These are phyloP conservation scores for Pseudocercospora eumusae DNA, from an alignment of 2,329 filamentous ascomycete species.

Conservation along the genomic window DNA sequence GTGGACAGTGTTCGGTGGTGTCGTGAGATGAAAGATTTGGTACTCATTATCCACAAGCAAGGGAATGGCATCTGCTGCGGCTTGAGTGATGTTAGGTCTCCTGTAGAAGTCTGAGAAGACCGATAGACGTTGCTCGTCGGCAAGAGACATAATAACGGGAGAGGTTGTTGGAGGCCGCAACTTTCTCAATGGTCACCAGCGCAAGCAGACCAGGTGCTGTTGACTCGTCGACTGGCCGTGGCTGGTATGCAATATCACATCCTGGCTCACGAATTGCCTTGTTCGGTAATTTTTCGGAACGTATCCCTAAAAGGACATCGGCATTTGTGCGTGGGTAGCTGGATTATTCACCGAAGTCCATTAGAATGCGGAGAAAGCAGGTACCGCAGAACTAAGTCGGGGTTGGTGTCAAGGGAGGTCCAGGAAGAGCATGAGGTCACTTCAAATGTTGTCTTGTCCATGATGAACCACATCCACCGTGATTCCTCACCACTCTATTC, in stretches of 20 bases:
- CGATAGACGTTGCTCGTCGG: neutral
- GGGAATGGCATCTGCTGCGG: neutral
- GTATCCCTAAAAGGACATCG: neutral
- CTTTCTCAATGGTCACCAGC: neutral
- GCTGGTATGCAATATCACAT: neutral
- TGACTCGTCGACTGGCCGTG: neutral
- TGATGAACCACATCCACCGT: neutral
- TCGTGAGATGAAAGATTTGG: neutral
- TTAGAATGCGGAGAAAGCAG: neutral
- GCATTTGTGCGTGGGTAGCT: neutral
- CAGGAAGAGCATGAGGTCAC: neutral
- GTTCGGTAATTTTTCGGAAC: neutral
- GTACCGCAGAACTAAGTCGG: too few relatives aligned
- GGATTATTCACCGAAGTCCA: neutral
- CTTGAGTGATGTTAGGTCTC: neutral
- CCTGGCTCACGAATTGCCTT: neutral
- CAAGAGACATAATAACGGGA: neutral
- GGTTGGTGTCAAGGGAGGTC: neutral
- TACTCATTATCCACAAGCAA: neutral
- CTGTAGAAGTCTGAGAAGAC: neutral
- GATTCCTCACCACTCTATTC: neutral
- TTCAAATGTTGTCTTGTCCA: neutral
- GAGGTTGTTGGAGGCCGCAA: neutral
- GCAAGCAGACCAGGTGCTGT: neutral
- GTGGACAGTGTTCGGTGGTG: neutral